Percentiles rank a stretch among this genome's conserved stretches.
These are phyloP conservation scores for Gamarada debralockiae DNA, from an alignment of 495 filamentous ascomycete species.

Conservation along the genomic window DNA sequence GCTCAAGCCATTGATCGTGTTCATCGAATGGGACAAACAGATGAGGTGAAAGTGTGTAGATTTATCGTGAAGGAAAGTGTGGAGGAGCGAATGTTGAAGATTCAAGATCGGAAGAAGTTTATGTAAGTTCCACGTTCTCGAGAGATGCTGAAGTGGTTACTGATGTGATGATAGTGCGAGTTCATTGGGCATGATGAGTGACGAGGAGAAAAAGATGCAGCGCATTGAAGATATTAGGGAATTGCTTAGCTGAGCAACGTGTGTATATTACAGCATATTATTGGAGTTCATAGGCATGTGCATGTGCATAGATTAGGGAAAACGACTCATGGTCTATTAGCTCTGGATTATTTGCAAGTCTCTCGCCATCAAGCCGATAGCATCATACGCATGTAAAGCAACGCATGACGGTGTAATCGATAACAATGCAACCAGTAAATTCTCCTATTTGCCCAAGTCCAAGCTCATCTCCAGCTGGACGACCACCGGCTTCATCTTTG, in stretches of 20 bases:
- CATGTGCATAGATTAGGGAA: no score
- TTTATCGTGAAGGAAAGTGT: conserved; percentile 90
- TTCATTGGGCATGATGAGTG: conserved; percentile 86
- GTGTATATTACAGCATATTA: background rate
- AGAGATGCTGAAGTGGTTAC: background rate
- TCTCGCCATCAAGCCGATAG: no score
- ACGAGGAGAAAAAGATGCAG: conserved; percentile 89
- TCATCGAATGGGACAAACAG: conserved; percentile 95
- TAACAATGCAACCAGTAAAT: no score
- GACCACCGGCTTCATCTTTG: no score
- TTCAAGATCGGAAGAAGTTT: conserved; percentile 95
- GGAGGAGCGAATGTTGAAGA: conserved; percentile 87
- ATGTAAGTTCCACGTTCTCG: conserved; percentile 55
- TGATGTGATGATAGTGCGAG: conserved; percentile 60
- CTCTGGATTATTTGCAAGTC: no score
- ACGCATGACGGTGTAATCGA: no score
- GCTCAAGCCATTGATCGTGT: conserved; percentile 97
- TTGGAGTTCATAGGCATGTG: no score
- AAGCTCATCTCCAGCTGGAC: no score
- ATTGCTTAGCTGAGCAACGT: conserved; percentile 63
- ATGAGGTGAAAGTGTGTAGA: conserved; percentile 77
- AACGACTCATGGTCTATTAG: no score
- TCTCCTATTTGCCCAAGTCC: no score
- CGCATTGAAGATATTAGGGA: conserved; percentile 92
- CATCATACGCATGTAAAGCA: no score